These are phyloP conservation scores for Alternaria sp. DNA, from an alignment of 2,329 filamentous ascomycete genomes.

Conservation along the genomic window DNA sequence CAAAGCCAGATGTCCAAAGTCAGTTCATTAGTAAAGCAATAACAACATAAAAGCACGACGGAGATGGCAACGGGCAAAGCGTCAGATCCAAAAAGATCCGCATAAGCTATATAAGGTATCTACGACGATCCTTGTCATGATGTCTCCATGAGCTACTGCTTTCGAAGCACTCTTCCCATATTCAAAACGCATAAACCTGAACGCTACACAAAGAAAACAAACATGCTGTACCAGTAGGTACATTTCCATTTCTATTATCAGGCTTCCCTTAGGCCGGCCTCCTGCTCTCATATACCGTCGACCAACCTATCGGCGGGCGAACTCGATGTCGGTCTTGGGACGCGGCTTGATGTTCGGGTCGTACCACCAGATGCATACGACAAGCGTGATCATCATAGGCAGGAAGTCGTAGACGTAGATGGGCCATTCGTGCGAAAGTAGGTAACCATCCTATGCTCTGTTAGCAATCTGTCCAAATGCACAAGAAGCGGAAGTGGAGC, in stretches of 20 bases:
- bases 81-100: background rate
- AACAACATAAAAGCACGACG: background rate
- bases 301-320: slow-evolving; percentile 7
- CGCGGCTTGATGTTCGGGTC: slow-evolving; percentile 36
- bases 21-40: background rate
- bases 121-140: background rate
- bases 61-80: background rate
- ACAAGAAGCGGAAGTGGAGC: background rate
- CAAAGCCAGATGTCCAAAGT: background rate
- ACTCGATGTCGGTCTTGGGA: slow-evolving; percentile 32
- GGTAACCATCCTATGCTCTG: slow-evolving; percentile 29
- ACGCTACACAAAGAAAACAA: slow-evolving; percentile 1
- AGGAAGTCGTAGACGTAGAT: slow-evolving; percentile 42
- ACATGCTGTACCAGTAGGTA: too few relatives aligned
- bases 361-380: slow-evolving; percentile 38
- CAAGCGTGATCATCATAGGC: slow-evolving; percentile 36
- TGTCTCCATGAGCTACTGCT: background rate
- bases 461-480: slow-evolving; percentile 11
- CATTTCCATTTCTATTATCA: background rate
- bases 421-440: slow-evolving; percentile 37
- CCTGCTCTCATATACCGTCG: background rate
- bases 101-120: background rate
- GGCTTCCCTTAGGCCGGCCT: background rate
- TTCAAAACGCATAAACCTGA: background rate
- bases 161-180: background rate